Conservation (phyloP, 1,284 basidiomycete genomes). For the Salmacisia buchloeana region DNA sequence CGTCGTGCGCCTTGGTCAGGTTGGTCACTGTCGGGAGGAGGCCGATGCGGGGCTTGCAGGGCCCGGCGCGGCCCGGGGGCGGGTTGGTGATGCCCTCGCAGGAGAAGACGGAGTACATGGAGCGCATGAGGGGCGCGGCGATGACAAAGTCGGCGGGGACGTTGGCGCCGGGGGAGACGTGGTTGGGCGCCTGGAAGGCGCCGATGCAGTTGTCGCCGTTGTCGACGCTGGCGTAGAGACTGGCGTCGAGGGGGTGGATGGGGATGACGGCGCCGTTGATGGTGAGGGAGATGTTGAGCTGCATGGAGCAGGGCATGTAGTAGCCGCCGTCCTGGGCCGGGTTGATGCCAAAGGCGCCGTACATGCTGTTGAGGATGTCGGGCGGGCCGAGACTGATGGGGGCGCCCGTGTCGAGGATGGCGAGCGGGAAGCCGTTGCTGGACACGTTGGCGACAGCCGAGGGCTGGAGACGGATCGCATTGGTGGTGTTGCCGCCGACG, state of each 20-base stretch:
- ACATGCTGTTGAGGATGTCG: constrained; percentile 33
- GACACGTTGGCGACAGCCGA: neutral
- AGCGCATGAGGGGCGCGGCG: constrained; percentile 37
- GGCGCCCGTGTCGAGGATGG: constrained; percentile 32
- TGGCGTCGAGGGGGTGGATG: constrained; percentile 41
- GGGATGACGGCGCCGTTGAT: constrained; percentile 25
- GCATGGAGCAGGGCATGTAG: constrained; percentile 37
- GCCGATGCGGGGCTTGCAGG: constrained; percentile 29
- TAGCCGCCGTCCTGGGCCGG: constrained; percentile 34
- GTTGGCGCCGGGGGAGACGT: constrained; percentile 20
- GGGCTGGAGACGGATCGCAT: constrained; percentile 19
- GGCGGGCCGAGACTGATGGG: constrained; percentile 32
- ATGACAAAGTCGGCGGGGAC: constrained; percentile 39
- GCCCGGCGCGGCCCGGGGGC: constrained; percentile 19
- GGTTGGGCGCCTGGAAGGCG: constrained; percentile 35
- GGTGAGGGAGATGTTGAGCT: constrained; percentile 33
- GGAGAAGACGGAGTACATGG: constrained; percentile 36
- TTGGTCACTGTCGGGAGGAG: constrained; percentile 31
- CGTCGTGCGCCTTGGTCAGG: constrained; percentile 22
- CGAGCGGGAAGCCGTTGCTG: constrained; percentile 19
- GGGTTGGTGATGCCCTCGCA: constrained; percentile 26
- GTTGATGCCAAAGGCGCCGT: constrained; percentile 39
- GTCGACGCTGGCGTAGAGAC: constrained; percentile 19
- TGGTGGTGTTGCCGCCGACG: constrained; percentile 21
- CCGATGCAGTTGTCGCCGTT: constrained; percentile 31